Percentiles rank a stretch among this genome's conserved stretches.
These are phyloP conservation scores for Pisolithus microcarpus DNA, from an alignment of 768 basidiomycete species.

Conservation along the genomic window DNA sequence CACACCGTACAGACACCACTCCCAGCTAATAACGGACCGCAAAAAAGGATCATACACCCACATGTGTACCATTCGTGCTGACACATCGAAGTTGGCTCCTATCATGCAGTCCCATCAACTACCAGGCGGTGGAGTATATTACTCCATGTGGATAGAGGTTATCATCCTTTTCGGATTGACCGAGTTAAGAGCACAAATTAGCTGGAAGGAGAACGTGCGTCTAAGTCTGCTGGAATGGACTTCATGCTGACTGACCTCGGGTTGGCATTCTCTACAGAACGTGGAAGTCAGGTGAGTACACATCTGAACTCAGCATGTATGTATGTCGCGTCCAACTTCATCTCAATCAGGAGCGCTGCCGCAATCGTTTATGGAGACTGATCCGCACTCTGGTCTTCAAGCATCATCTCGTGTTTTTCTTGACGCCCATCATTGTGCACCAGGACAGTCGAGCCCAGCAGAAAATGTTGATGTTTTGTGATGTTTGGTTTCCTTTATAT, in stretches of 20 bases:
- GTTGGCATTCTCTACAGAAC: conserved; percentile 19
- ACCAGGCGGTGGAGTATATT: conserved; percentile 6
- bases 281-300: conserved; percentile 27
- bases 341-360: conserved; percentile 18
- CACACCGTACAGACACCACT: neutral
- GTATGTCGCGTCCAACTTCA: neutral
- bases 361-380: conserved; percentile 21
- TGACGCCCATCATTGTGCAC: too few species aligned
- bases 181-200: conserved; percentile 46
- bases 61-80: conserved; percentile 20
- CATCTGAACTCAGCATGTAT: too few species aligned
- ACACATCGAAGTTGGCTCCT: conserved; percentile 17
- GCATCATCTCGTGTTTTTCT: too few species aligned
- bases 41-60: conserved; percentile 18
- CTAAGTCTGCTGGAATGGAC: neutral
- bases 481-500: too few species aligned
- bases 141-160: conserved; percentile 18
- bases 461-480: too few species aligned
- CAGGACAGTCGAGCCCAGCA: too few species aligned
- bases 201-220: conserved; percentile 41
- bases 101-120: conserved; percentile 3
- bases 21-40: neutral
- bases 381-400: too few species aligned
- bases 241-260: neutral
- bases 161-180: conserved; percentile 47